Conservation (phyloP, 352 stramenopile species). For the Pythium rhizo-oryzae region DNA sequence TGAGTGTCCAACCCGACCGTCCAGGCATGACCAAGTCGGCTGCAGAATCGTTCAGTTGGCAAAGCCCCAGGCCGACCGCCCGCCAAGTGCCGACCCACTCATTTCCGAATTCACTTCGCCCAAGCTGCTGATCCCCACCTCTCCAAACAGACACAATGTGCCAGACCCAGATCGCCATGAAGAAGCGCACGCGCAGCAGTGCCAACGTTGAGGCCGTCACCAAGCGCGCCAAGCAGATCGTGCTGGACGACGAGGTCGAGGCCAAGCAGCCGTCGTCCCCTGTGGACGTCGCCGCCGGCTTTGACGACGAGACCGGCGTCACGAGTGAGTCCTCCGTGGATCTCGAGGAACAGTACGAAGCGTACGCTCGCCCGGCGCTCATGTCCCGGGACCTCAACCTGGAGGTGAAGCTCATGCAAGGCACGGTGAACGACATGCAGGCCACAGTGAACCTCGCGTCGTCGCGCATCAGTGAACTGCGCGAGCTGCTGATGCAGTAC, state of each 20-base stretch:
- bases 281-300: conserved; percentile 9
- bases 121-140: background rate
- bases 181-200: conserved; percentile 21
- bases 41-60: background rate
- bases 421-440: conserved; percentile 30
- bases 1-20: background rate
- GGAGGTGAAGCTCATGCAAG: conserved; percentile 33
- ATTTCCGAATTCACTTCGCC: conserved; percentile 5
- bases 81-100: background rate
- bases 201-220: conserved; percentile 15
- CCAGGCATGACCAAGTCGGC: background rate
- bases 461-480: conserved; percentile 25
- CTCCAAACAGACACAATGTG: conserved; percentile 9
- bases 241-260: conserved; percentile 10
- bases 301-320: conserved; percentile 17
- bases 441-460: conserved; percentile 18
- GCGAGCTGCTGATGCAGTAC: conserved; percentile 23
- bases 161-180: conserved; percentile 12
- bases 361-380: background rate
- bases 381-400: conserved; percentile 24
- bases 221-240: conserved; percentile 29
- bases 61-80: background rate
- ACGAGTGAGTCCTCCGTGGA: conserved; percentile 19
- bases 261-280: conserved; percentile 12
- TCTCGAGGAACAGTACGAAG: background rate